Base-by-base conservation (phyloP, 495 filamentous ascomycete genomes). In the Neohortaea acidophila region DNA sequence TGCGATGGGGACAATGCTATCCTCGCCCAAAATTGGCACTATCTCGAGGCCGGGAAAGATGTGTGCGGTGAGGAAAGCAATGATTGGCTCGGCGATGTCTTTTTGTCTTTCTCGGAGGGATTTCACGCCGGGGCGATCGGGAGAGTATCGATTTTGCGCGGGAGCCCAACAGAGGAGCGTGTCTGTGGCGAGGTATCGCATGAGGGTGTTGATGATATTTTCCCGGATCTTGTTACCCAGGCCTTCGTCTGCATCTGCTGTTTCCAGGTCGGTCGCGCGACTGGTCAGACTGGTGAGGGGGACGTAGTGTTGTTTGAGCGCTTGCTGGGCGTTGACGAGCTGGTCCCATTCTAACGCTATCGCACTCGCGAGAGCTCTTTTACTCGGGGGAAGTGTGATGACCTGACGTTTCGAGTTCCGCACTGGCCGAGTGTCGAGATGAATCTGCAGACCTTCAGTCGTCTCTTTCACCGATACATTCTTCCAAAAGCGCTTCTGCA, bases 271-370 rank as follows among this genome's bases (percentile, higher is more conserved):
- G 18, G 82, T 54, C 0, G 83, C 84, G 4, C 91, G 75, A 15
- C 81, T 76, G 12, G 74, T 64, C 5, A 94, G 65, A 19, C 82
- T 85, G 4, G 91, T 94, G n/a, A 96, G 54, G 4, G 89, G 89
- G 38, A 94, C 85, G 2, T 85, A 69, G 55, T 94, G 84, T 32
- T 72, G 74, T 21, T 71, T 68, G 13, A 75, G 57, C 0, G 84
- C 85, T 54, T 94, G 79, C 43, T 80, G 73, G 2, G 77, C 72
- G 36, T 79, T 79, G 17, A 73, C 66, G 38, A 96, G 72, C 26
- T 76, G 67, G 53, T 92, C 84, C 89, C 89, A 97, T 61, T 97
- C 89, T 8, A 89, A 55, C 0, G 87, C 89, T 33, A 97, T 71
- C 20, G 81, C 79, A 19, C 71, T 64, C n/a, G 91, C 89, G 11